Percentiles rank a stretch among this genome's conserved stretches.
phyloP scores from a whole-genome alignment of 2,329 filamentous ascomycete genomes.

The Stromatinia cepivora region DNA sequence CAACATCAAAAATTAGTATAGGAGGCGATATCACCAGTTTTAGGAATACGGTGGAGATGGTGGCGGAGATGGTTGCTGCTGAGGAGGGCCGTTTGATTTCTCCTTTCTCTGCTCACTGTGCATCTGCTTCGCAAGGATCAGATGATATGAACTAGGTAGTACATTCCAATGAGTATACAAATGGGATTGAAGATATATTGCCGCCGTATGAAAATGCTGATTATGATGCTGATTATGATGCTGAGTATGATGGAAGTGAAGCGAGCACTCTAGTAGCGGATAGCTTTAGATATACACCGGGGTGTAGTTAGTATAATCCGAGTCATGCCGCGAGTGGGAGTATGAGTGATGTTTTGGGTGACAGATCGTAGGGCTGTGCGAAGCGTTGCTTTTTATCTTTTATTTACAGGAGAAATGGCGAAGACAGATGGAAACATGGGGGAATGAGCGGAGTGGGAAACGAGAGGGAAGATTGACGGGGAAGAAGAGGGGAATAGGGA shows the following conservation, averaged over 20 bases:
- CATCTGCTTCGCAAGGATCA: not conserved
- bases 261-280: conserved; percentile 33
- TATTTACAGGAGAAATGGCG: no score
- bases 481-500: not conserved
- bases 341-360: conserved; percentile 35
- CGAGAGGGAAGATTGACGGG: no score
- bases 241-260: conserved; percentile 26
- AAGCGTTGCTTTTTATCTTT: no score
- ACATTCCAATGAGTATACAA: not conserved
- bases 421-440: no score
- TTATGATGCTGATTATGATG: conserved; percentile 7
- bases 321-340: conserved; percentile 29
- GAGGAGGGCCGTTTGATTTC: conserved; percentile 19
- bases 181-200: not conserved
- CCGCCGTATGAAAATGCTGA: conserved; percentile 23
- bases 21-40: conserved; percentile 33
- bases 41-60: conserved; percentile 31
- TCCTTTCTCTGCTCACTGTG: not conserved
- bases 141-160: not conserved
- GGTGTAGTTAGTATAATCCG: conserved; percentile 33
- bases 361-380: not conserved
- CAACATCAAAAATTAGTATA: conserved; percentile 26
- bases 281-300: conserved; percentile 38
- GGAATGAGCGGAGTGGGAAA: no score
- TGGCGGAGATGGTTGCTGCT: conserved; percentile 33